phyloP scores from a whole-genome alignment of 2,329 filamentous ascomycete species.

The Fusarium metavorans region DNA sequence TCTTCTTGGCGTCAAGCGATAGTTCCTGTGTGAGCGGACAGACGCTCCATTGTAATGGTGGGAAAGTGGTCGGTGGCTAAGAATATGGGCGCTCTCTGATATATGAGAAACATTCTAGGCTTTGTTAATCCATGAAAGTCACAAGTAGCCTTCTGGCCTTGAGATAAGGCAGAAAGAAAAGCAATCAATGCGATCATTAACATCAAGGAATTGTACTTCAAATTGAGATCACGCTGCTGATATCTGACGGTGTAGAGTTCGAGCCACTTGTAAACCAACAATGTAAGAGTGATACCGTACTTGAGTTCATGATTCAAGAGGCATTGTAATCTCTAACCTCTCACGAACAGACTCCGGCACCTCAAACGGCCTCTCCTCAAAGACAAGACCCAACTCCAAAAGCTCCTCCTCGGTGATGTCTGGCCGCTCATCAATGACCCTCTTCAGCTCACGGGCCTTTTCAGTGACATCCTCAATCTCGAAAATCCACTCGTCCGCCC shows the following conservation, averaged over 20 bases:
- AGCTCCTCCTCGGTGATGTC: constrained; percentile 52
- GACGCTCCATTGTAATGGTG: constrained; percentile 67
- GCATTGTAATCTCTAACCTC: constrained; percentile 48
- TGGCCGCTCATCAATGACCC: constrained; percentile 55
- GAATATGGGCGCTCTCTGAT: neutral
- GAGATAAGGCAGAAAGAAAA: neutral
- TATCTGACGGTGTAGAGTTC: neutral
- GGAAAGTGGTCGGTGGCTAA: constrained; percentile 51
- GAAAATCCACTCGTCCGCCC: constrained; percentile 64
- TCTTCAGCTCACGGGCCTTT: constrained; percentile 61
- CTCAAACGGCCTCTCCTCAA: constrained; percentile 57
- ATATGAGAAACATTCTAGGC: neutral
- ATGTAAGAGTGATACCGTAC: too few species aligned
- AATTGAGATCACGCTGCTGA: neutral
- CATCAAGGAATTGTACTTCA: neutral
- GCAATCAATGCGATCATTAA: neutral
- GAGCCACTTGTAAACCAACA: neutral
- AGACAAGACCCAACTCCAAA: constrained; percentile 54
- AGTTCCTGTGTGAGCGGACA: constrained; percentile 82
- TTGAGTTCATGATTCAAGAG: neutral
- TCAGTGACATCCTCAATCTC: constrained; percentile 70
- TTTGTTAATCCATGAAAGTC: neutral
- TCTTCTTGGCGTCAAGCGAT: constrained; percentile 82
- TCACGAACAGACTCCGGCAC: constrained; percentile 53
- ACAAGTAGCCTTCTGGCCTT: neutral